Conservation (phyloP, 2,329 filamentous ascomycete genomes). For the Verticillium tricorpus region DNA sequence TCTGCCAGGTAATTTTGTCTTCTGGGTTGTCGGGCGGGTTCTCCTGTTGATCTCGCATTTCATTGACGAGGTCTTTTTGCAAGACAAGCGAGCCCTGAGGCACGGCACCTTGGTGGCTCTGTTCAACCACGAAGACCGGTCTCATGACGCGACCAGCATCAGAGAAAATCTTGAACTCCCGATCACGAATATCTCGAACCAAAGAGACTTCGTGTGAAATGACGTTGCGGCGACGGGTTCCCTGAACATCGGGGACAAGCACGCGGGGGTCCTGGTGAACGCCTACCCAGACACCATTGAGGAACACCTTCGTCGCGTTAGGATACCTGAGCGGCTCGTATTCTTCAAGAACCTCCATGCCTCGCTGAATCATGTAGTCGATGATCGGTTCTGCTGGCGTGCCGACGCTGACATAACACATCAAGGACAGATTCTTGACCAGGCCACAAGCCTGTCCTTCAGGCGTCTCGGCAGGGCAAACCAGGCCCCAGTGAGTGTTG, state of each 20-base stretch:
- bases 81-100: constrained; percentile 74
- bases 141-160: constrained; percentile 94
- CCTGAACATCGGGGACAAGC: constrained; percentile 73
- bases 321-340: constrained; percentile 83
- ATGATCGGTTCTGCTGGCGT: constrained; percentile 86
- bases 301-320: constrained; percentile 94
- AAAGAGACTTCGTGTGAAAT: constrained; percentile 92
- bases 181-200: constrained; percentile 91
- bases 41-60: constrained; percentile 69
- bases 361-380: constrained; percentile 91
- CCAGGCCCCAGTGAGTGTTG: constrained; percentile 97
- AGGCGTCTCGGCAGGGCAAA: constrained; percentile 94
- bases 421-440: constrained; percentile 94
- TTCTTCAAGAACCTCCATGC: constrained; percentile 96
- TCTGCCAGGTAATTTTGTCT: constrained; percentile 79
- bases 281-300: constrained; percentile 98
- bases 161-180: constrained; percentile 98
- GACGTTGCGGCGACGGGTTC: constrained; percentile 73
- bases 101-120: constrained; percentile 58
- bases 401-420: constrained; percentile 97
- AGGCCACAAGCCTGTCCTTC: constrained; percentile 98
- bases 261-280: constrained; percentile 86
- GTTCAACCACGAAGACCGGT: constrained; percentile 90
- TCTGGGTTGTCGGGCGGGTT: constrained; percentile 56
- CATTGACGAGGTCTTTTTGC: constrained; percentile 75